A percentile compares a stretch with the other conserved stretches of the same genome.
These are phyloP conservation scores for Gossypium trilobum DNA, from an alignment of 441 rosid species.

Conservation along the genomic window DNA sequence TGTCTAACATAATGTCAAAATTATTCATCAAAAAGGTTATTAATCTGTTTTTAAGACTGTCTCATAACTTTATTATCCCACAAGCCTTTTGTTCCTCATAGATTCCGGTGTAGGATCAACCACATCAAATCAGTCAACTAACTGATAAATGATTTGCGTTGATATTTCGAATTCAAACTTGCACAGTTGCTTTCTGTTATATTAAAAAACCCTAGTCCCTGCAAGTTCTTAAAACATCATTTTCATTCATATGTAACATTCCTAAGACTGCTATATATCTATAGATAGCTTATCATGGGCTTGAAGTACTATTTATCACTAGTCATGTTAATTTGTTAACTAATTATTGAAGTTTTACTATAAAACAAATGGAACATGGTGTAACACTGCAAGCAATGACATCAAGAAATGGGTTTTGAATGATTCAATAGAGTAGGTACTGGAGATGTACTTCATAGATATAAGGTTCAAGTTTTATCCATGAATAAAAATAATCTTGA, in stretches of 20 bases:
- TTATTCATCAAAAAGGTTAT: constrained; percentile 1
- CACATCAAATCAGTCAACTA: constrained; percentile 8
- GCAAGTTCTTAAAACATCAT: neutral
- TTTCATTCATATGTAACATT: too few species aligned
- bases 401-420: neutral
- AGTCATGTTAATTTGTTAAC: neutral
- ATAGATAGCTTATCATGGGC: too few species aligned
- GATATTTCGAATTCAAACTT: too few species aligned
- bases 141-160: too few species aligned
- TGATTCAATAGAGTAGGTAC: constrained; percentile 3
- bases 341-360: neutral
- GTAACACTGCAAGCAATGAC: neutral
- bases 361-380: neutral
- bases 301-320: neutral
- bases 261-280: too few species aligned
- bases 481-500: neutral
- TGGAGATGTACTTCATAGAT: neutral
- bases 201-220: neutral
- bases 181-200: too few species aligned
- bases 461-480: neutral
- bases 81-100: constrained; percentile 2
- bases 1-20: neutral
- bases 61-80: neutral
- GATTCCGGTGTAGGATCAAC: constrained; percentile 18
- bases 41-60: neutral